Conservation (phyloP, 441 rosid genomes). For the Flueggea neowawraea region DNA sequence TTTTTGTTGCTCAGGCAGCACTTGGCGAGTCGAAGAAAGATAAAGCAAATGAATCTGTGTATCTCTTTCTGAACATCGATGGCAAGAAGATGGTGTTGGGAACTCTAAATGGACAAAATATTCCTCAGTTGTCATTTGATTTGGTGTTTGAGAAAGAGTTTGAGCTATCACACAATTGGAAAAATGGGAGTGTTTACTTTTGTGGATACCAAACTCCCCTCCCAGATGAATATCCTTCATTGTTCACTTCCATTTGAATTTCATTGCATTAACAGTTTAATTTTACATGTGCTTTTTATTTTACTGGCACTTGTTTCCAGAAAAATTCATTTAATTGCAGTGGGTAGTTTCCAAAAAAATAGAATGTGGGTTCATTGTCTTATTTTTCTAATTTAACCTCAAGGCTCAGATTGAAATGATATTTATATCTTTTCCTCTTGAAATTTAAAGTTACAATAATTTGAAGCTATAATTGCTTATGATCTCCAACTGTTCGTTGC, state of each 20-base stretch:
- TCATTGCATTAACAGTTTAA: neutral
- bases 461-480: no score
- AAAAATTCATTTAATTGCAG: neutral
- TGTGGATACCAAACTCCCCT: conserved; percentile 46
- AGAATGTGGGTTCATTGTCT: no score
- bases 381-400: no score
- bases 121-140: conserved; percentile 63
- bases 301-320: neutral
- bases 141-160: conserved; percentile 66
- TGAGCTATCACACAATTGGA: conserved; percentile 78
- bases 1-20: conserved; percentile 39
- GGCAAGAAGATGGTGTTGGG: conserved; percentile 51
- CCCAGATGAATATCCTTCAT: conserved; percentile 41
- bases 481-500: no score
- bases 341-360: neutral
- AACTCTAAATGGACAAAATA: conserved; percentile 42
- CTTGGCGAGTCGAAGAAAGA: conserved; percentile 56
- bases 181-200: conserved; percentile 57
- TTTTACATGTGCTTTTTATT: neutral
- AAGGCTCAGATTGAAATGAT: no score
- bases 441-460: no score
- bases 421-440: no score
- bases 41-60: conserved; percentile 42
- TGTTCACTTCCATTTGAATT: neutral
- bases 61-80: conserved; percentile 40